Conservation (phyloP, 2,329 filamentous ascomycete genomes). For the Didymella sp. region DNA sequence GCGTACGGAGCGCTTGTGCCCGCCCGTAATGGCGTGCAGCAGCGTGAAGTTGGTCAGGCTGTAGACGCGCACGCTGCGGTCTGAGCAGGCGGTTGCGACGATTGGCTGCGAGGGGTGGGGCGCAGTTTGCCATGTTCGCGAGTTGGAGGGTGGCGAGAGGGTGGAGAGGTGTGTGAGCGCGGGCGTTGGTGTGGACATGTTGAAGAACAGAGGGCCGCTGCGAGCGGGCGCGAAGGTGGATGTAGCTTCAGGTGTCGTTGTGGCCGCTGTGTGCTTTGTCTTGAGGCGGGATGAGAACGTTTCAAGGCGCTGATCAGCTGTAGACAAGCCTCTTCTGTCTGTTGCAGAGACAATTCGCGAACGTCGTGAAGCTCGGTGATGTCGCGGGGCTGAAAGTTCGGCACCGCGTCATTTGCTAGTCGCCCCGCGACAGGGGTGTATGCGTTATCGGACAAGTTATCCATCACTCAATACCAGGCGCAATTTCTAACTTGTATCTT, state of each 20-base stretch:
- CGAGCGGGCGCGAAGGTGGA: neutral
- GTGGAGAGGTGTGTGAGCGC: constrained; percentile 57
- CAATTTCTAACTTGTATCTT: neutral
- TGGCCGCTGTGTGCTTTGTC: neutral
- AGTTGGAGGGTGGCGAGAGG: constrained; percentile 59
- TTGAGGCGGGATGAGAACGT: neutral
- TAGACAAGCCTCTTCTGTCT: neutral
- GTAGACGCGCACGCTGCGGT: constrained; percentile 88
- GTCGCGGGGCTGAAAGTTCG: constrained; percentile 27
- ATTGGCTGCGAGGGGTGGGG: constrained; percentile 89
- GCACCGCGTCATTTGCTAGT: constrained; percentile 33
- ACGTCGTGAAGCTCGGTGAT: neutral
- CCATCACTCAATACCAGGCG: constrained; percentile 1
- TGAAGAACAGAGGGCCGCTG: constrained; percentile 28
- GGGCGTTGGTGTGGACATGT: constrained; percentile 24
- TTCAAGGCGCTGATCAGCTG: neutral
- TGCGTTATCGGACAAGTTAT: constrained; percentile 23
- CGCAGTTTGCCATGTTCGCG: constrained; percentile 82
- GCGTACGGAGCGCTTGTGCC: constrained; percentile 90
- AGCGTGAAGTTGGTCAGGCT: constrained; percentile 81
- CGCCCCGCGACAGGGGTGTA: constrained; percentile 11
- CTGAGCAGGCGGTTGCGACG: constrained; percentile 84
- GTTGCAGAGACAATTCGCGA: constrained; percentile 1
- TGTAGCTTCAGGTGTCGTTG: neutral
- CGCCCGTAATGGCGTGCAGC: constrained; percentile 80